Conservation (phyloP, 2,329 filamentous ascomycete species). For the Phaeosphaeriaceae sp. region DNA sequence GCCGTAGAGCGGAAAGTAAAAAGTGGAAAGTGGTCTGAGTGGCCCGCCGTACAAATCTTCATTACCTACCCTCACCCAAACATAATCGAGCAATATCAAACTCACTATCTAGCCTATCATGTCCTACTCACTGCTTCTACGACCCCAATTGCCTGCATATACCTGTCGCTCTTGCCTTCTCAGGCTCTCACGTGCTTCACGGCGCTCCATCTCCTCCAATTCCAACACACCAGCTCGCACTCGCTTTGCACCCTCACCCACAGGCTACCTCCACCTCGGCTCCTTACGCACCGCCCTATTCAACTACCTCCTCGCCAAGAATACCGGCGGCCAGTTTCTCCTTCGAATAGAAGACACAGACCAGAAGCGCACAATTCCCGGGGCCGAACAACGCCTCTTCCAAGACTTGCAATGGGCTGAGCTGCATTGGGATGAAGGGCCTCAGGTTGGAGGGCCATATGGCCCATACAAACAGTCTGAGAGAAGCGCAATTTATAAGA, state of each 20-base stretch:
- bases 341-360: conserved; percentile 95
- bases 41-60: conserved; percentile 3
- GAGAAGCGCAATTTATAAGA: conserved; percentile 72
- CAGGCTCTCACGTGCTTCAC: conserved; percentile 23
- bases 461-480: conserved; percentile 92
- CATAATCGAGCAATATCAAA: not conserved
- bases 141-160: conserved; percentile 29
- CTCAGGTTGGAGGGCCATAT: conserved; percentile 77
- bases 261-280: conserved; percentile 89
- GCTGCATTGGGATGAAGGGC: conserved; percentile 91
- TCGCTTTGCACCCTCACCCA: conserved; percentile 94
- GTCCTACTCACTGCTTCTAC: conserved; percentile 26
- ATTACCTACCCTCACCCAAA: not conserved
- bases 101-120: conserved; percentile 20
- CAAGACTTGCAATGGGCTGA: conserved; percentile 88
- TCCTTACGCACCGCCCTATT: conserved; percentile 93
- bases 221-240: conserved; percentile 60
- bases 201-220: conserved; percentile 21
- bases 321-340: conserved; percentile 88
- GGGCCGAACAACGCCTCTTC: conserved; percentile 78
- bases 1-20: not conserved
- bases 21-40: not conserved
- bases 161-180: conserved; percentile 40
- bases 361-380: conserved; percentile 80
- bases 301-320: conserved; percentile 88